These are phyloP conservation scores for Hypoxylon sp. DNA, from an alignment of 2,329 filamentous ascomycete genomes.

Conservation along the genomic window DNA sequence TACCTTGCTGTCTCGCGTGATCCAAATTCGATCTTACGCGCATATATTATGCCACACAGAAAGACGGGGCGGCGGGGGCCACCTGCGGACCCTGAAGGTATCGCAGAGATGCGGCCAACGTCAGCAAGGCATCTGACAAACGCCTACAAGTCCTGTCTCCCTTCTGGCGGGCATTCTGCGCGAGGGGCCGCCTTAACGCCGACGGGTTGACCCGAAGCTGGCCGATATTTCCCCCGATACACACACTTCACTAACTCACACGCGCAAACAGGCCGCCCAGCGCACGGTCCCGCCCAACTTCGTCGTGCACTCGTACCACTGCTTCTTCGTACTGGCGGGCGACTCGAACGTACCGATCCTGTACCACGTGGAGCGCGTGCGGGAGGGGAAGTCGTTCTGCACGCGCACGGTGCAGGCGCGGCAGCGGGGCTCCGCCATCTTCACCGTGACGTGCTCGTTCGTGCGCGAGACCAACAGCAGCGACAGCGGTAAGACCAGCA, in stretches of 20 bases:
- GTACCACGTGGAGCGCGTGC: conserved; percentile 93
- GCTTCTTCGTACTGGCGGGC: conserved; percentile 96
- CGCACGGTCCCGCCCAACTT: conserved; percentile 84
- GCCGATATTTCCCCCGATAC: background rate
- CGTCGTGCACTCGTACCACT: conserved; percentile 94
- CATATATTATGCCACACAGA: conserved; percentile 20
- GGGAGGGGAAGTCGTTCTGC: conserved; percentile 87
- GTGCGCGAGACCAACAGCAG: conserved; percentile 69
- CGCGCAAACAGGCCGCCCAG: conserved; percentile 71
- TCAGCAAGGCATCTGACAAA: background rate
- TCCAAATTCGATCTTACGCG: background rate
- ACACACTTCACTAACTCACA: background rate
- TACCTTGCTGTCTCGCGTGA: background rate
- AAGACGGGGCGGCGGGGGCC: conserved; percentile 16
- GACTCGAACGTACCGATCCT: conserved; percentile 85
- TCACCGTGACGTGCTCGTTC: conserved; percentile 94
- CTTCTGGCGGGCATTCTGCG: background rate
- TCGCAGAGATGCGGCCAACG: background rate
- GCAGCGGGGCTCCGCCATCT: conserved; percentile 88
- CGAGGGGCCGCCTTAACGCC: background rate
- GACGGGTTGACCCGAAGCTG: background rate
- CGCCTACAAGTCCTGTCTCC: no score
- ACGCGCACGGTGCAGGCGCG: conserved; percentile 96
- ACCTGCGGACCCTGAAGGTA: no score
- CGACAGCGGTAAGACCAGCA: no score